These are phyloP conservation scores for Yamadazyma mexicana DNA, from an alignment of 1,139 yeast species.

Conservation along the genomic window DNA sequence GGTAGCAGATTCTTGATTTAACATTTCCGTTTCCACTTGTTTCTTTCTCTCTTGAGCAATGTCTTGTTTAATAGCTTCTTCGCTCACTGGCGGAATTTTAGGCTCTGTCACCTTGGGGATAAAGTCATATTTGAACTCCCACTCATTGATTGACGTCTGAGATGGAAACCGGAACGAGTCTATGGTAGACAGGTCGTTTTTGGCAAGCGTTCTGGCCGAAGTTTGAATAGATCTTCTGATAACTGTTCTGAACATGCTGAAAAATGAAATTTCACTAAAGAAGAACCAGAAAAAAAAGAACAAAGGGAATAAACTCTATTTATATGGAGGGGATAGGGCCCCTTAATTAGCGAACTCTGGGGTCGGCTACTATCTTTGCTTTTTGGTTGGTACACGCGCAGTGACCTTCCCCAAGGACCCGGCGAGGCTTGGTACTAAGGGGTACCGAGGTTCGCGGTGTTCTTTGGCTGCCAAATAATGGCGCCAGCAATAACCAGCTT, in stretches of 20 bases:
- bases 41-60: conserved; percentile 44
- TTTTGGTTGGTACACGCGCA: conserved; percentile 1
- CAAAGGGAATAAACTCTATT: background rate
- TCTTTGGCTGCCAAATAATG: background rate
- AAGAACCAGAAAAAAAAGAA: background rate
- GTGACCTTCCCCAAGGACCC: background rate
- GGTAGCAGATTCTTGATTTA: conserved; percentile 34
- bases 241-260: conserved; percentile 5
- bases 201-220: conserved; percentile 23
- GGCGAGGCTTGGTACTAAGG: too few relatives aligned
- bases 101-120: conserved; percentile 46
- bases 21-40: conserved; percentile 43
- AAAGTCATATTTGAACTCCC: conserved; percentile 54
- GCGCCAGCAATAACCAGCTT: background rate
- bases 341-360: conserved; percentile 7
- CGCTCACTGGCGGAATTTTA: conserved; percentile 53
- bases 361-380: background rate
- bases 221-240: conserved; percentile 17
- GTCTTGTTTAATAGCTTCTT: conserved; percentile 51
- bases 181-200: conserved; percentile 47
- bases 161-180: conserved; percentile 48
- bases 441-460: background rate
- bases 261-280: background rate
- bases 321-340: too few relatives aligned
- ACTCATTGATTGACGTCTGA: conserved; percentile 48